phyloP scores from a whole-genome alignment of 169 alveolate genomes.

The Babesia divergens region DNA sequence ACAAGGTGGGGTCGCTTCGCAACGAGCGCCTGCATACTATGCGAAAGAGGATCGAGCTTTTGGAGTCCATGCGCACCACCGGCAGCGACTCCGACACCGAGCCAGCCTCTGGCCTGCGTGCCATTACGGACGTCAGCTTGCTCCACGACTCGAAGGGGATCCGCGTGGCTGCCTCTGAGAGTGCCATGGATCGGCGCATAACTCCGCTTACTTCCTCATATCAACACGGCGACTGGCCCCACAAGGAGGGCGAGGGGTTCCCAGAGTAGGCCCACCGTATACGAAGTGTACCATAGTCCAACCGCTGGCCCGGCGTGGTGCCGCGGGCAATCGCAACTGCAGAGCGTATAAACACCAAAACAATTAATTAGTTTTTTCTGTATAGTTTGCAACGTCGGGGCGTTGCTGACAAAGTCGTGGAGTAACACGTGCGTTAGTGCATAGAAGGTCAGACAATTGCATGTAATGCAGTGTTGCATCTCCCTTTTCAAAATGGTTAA shows the following conservation, averaged over 20 bases:
- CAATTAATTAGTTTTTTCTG: too few relatives aligned
- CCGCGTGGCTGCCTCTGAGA: conserved; percentile 18
- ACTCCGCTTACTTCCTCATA: not conserved
- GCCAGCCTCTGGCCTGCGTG: not conserved
- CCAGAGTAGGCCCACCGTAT: conserved; percentile 7
- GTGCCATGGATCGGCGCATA: conserved; percentile 21
- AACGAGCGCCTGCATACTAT: conserved; percentile 10
- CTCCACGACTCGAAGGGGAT: conserved; percentile 52
- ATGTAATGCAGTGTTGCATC: too few relatives aligned
- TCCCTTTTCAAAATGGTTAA: too few relatives aligned
- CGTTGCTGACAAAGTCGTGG: too few relatives aligned
- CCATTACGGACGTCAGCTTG: conserved; percentile 1
- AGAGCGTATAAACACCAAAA: too few relatives aligned
- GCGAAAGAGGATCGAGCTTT: conserved; percentile 23
- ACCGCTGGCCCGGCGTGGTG: too few relatives aligned
- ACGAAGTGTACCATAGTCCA: too few relatives aligned
- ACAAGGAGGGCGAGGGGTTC: conserved; percentile 40
- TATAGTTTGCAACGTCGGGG: too few relatives aligned
- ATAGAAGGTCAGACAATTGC: too few relatives aligned
- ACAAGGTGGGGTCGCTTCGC: conserved; percentile 10
- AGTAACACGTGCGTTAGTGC: too few relatives aligned
- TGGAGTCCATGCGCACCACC: conserved; percentile 27
- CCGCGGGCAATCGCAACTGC: too few relatives aligned
- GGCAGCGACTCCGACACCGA: conserved; percentile 1
- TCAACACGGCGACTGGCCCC: not conserved